These are phyloP conservation scores for Termitomyces sp. DNA, from an alignment of 768 basidiomycete genomes.

Conservation along the genomic window DNA sequence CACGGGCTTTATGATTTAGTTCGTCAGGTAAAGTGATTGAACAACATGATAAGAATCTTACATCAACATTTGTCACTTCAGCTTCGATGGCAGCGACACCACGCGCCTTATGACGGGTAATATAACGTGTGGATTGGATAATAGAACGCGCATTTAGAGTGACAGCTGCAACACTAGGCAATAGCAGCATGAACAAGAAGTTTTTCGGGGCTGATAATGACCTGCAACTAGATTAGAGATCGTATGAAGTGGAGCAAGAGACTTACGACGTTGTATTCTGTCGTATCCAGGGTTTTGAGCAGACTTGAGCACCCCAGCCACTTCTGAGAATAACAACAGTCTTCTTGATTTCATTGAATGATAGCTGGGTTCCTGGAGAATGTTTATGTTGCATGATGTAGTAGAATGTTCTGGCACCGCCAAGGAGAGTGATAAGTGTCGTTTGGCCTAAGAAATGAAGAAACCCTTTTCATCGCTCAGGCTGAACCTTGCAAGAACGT, in stretches of 20 bases:
- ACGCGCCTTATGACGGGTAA: conserved; percentile 88
- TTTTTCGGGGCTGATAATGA: conserved; percentile 95
- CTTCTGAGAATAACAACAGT: conserved; percentile 92
- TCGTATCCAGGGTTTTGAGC: conserved; percentile 84
- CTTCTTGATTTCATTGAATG: conserved; percentile 85
- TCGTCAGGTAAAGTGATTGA: not conserved
- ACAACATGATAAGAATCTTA: conserved; percentile 20
- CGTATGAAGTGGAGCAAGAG: not conserved
- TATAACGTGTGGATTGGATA: conserved; percentile 85
- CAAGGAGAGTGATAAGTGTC: conserved; percentile 64
- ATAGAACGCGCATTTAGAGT: conserved; percentile 83
- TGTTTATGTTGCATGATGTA: conserved; percentile 77
- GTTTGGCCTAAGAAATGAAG: conserved; percentile 63
- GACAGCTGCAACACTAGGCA: conserved; percentile 94
- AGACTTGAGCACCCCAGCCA: conserved; percentile 94
- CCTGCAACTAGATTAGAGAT: conserved; percentile 32
- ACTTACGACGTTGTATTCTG: conserved; percentile 92
- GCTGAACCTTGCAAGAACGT: conserved; percentile 12
- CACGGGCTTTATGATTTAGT: conserved; percentile 47
- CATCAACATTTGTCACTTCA: conserved; percentile 86
- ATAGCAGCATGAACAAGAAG: conserved; percentile 96
- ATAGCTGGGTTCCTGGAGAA: conserved; percentile 79
- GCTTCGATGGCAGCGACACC: conserved; percentile 90
- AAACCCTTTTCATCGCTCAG: conserved; percentile 41
- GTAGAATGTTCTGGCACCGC: conserved; percentile 55